Conservation (phyloP, 768 basidiomycete species). For the Boletellus ananiceps region DNA sequence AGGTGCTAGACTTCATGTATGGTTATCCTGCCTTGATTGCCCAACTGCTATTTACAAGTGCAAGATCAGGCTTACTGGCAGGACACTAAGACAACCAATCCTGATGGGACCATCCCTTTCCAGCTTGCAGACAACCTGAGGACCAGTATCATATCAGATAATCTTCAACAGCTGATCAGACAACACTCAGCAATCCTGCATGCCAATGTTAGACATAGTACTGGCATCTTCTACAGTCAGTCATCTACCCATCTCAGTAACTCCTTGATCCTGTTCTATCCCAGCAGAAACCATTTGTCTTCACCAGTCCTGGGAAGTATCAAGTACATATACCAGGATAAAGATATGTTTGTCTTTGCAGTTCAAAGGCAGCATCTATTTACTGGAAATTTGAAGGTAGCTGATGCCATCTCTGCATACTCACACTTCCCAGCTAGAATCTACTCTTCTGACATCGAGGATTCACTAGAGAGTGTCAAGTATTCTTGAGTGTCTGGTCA, state of each 20-base stretch:
- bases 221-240: not conserved
- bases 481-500: not conserved
- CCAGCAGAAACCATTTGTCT: not conserved
- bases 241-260: constrained; percentile 7
- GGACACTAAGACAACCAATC: too few relatives aligned
- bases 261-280: constrained; percentile 7
- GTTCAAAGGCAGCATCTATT: not conserved
- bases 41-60: too few relatives aligned
- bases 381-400: not conserved
- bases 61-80: too few relatives aligned
- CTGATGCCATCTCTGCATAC: not conserved
- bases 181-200: not conserved
- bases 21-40: too few relatives aligned
- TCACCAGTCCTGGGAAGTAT: constrained; percentile 5
- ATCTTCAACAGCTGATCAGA: constrained; percentile 1
- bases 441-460: not conserved
- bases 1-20: too few relatives aligned
- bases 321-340: constrained; percentile 7
- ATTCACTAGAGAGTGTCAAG: not conserved
- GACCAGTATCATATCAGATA: not conserved
- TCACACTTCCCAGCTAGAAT: constrained; percentile 1
- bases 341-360: not conserved
- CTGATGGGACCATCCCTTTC: too few relatives aligned
- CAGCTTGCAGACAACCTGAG: not conserved
- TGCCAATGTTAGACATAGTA: not conserved